Evolutionary conservation across 768 basidiomycete species (phyloP), one percentile per base, ranked within the genome.

Genomic region (Dacryopinax spathularia): DNA sequence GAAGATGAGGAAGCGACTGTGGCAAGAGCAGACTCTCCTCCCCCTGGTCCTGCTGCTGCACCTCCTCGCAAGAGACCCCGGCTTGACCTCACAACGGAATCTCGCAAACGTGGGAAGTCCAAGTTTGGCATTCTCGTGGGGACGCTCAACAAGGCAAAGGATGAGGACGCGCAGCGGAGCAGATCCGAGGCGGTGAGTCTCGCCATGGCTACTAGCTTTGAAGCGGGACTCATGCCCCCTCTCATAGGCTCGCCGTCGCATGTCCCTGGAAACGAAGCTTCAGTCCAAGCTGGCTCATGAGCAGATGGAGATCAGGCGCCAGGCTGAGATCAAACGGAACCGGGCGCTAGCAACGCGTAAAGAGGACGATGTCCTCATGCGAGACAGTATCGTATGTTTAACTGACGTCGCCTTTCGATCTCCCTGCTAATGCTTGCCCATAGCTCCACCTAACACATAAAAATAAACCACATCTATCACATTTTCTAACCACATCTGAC

Each of bases 241-340:
- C n/a, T n/a, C n/a, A n/a, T 68, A 90, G 88, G 89, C 88, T 1
- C 89, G 87, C 78, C 90, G 90, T 75, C 79, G 89, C 67, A 87
- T 88, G 68, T 70, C 87, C 71, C 87, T 87, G 72, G 89, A 91
- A 72, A 85, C 88, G 73, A 84, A 88, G 77, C 80, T 91, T 77
- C 88, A 90, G 79, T 80, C 79, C 77, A 91, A 89, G 77, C 81
- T 91, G 67, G 81, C 82, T 72, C 87, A 85, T 80, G 89, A 91
- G 74, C 88, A 86, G 79, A 88, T 88, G 74, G 80, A 85, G 78
- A 88, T 91, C 76, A 83, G 88, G 73, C 81, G 85, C 73, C 84
- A 86, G 68, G 89, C 89, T 79, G 88, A 91, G 75, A 86, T 85
- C 65, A 89, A 89, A 76, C 88, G 88, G 73, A 87, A 89, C 75